Evolutionary conservation across 768 basidiomycete species (phyloP).

Genomic region (Lactifluus hygrophoroides): DNA sequence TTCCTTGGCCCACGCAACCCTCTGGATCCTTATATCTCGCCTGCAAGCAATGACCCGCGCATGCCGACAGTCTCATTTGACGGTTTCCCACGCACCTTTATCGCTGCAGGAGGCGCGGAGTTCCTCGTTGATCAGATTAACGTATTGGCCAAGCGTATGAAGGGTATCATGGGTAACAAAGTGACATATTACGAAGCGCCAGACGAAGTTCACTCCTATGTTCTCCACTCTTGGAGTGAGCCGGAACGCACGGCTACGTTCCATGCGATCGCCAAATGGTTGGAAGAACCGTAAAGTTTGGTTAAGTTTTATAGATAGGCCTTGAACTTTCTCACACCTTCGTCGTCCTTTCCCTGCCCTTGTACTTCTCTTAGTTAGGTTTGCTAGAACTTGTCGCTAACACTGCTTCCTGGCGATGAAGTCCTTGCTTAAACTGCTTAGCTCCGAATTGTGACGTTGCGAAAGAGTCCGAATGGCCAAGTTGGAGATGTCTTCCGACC

Average conservation of each 20-base stretch:
- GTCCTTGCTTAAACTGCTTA: neutral
- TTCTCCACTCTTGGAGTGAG: conserved; percentile 42
- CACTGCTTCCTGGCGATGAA: too few species aligned
- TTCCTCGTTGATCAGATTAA: neutral
- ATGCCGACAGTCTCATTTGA: neutral
- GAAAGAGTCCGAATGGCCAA: too few species aligned
- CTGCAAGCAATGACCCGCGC: neutral
- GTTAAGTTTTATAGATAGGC: neutral
- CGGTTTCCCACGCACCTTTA: conserved; percentile 4
- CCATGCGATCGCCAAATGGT: conserved; percentile 44
- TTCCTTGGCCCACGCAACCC: conserved; percentile 2
- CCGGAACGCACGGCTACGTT: conserved; percentile 42
- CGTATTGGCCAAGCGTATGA: neutral
- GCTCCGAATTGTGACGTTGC: too few species aligned
- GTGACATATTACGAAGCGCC: conserved; percentile 8
- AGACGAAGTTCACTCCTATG: conserved; percentile 38
- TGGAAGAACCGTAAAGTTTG: neutral
- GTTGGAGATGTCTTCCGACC: too few species aligned
- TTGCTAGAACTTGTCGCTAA: neutral
- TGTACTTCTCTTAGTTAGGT: too few species aligned
- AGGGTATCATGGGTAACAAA: neutral
- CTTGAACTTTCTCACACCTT: neutral
- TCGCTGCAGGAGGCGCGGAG: conserved; percentile 8
- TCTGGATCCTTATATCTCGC: conserved; percentile 8
- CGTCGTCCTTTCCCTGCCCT: neutral